Evolutionary conservation across 352 stramenopile species (phyloP).

Genomic region (Phytopythium aichiense): DNA sequence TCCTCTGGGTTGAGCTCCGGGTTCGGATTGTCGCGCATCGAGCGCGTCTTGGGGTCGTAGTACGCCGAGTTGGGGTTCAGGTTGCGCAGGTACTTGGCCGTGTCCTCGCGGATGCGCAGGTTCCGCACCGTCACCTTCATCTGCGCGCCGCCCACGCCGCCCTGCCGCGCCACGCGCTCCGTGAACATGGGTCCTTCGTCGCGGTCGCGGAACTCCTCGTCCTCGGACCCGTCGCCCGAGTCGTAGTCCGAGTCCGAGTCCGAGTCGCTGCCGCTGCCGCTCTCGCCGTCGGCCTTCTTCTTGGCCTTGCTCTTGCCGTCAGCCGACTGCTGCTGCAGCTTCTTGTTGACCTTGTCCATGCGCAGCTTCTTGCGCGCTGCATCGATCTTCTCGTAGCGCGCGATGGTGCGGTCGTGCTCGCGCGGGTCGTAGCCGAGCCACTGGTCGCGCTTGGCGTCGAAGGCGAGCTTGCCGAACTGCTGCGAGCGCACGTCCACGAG

Average conservation of each 20-base stretch:
- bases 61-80: conserved; percentile 98
- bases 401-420: conserved; percentile 75
- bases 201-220: conserved; percentile 91
- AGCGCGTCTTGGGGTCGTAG: conserved; percentile 98
- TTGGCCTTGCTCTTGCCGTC: conserved; percentile 36
- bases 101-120: conserved; percentile 98
- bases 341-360: conserved; percentile 76
- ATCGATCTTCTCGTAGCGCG: conserved; percentile 82
- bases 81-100: conserved; percentile 98
- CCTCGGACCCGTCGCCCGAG: conserved; percentile 83
- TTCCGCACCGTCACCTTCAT: conserved; percentile 98
- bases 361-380: conserved; percentile 71
- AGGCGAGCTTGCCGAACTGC: conserved; percentile 93
- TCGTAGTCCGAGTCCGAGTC: conserved; percentile 91
- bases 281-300: conserved; percentile 14
- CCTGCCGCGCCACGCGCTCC: conserved; percentile 92
- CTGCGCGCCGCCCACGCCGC: conserved; percentile 95
- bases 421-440: conserved; percentile 94
- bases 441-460: conserved; percentile 96
- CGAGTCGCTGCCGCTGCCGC: conserved; percentile 39
- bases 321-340: conserved; percentile 41
- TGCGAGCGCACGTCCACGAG: conserved; percentile 84
- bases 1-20: conserved; percentile 93
- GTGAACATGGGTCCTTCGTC: conserved; percentile 93
- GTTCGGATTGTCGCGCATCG: conserved; percentile 98